A percentile compares a stretch with the other conserved stretches of the same genome.
phyloP scores from a whole-genome alignment of 345 rosid species.

The Kernera saxatilis region DNA sequence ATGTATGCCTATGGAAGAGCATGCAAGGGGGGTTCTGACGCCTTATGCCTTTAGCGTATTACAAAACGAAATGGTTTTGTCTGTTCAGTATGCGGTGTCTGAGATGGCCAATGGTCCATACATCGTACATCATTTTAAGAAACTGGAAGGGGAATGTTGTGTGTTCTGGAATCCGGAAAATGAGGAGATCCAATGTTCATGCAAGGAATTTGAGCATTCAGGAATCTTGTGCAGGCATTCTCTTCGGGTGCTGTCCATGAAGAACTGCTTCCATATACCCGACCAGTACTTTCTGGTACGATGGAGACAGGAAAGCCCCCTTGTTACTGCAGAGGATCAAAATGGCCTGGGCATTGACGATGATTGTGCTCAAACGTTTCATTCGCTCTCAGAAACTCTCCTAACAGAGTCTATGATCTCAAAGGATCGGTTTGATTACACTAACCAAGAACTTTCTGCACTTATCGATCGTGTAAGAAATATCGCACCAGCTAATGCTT shows the following conservation, averaged over 20 bases:
- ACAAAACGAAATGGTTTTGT: conserved; percentile 74
- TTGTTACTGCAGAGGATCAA: conserved; percentile 39
- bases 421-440: conserved; percentile 52
- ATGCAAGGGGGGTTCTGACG: conserved; percentile 64
- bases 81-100: conserved; percentile 65
- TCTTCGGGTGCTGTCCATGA: conserved; percentile 58
- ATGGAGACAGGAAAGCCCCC: conserved; percentile 61
- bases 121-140: conserved; percentile 68
- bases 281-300: conserved; percentile 70
- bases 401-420: conserved; percentile 59
- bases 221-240: conserved; percentile 83
- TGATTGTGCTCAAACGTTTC: conserved; percentile 57
- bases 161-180: conserved; percentile 70
- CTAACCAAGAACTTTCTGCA: conserved; percentile 52
- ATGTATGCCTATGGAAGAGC: conserved; percentile 81
- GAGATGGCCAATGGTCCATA: conserved; percentile 84
- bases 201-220: conserved; percentile 85
- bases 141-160: conserved; percentile 72
- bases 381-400: conserved; percentile 59
- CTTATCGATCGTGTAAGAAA: conserved; percentile 57
- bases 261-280: conserved; percentile 78
- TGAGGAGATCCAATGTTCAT: conserved; percentile 81
- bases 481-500: conserved; percentile 33
- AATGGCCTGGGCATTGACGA: conserved; percentile 41
- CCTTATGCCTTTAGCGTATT: conserved; percentile 70